Conservation (phyloP, 139 green algal species). For the Nannochloris sp. region DNA sequence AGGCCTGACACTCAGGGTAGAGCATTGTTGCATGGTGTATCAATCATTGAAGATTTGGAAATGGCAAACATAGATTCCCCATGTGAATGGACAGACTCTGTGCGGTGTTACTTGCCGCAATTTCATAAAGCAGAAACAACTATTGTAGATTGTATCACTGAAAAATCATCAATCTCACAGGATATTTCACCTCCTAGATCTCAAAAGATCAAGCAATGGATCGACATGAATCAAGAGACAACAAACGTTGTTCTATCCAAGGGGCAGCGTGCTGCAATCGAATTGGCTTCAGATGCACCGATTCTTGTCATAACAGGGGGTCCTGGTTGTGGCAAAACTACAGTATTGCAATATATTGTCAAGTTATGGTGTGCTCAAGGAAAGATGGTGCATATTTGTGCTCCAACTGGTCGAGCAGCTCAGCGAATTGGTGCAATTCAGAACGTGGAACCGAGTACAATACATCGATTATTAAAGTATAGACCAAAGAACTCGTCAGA, state of each 20-base stretch:
- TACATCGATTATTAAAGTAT: constrained; percentile 64
- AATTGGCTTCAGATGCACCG: constrained; percentile 29
- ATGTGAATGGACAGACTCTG: constrained; percentile 6
- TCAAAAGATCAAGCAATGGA: constrained; percentile 12
- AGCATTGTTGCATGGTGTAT: neutral
- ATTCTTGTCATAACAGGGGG: constrained; percentile 59
- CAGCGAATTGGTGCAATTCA: constrained; percentile 40
- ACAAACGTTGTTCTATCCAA: constrained; percentile 24
- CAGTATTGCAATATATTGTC: constrained; percentile 35
- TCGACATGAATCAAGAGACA: constrained; percentile 12
- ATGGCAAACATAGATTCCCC: neutral
- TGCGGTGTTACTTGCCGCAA: constrained; percentile 21
- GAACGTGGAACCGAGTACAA: constrained; percentile 33
- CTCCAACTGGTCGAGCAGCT: constrained; percentile 56
- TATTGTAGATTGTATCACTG: constrained; percentile 5
- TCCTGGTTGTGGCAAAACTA: constrained; percentile 66
- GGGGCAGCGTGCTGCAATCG: constrained; percentile 40
- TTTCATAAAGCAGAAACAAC: constrained; percentile 16
- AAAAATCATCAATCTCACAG: neutral
- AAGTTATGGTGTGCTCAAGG: constrained; percentile 37
- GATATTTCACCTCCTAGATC: neutral
- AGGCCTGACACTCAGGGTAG: neutral
- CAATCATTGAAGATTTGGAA: neutral
- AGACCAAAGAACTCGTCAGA: constrained; percentile 1
- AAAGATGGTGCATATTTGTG: constrained; percentile 43